Evolutionary conservation across 441 rosid genomes (phyloP), one percentile per base, ranked within the genome.

Genomic region (Euphorbia celastroides): DNA sequence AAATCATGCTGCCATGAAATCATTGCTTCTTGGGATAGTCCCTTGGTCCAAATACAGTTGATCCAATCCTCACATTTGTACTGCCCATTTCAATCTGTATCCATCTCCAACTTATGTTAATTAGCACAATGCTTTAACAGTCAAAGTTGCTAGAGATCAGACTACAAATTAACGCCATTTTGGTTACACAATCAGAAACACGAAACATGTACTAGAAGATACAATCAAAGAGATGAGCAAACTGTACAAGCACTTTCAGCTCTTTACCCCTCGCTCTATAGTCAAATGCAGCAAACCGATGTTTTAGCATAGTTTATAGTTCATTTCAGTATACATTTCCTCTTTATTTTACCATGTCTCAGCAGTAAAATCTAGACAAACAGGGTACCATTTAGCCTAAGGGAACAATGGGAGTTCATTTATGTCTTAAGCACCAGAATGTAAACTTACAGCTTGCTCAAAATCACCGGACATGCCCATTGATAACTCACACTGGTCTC

Each of bases 401-500:
- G 7, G 66, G 20, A 23, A 19, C 58, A 22, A 31, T 4, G 10
- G 13, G 16, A 52, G 8, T 32, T 32, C 26, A n/a, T 51, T 52
- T 8, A 11, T 52, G 32, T 52, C 13, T 64, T 22, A 44, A n/a
- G 2, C 16, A 23, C 12, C 4, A 48, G 27, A 67, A 57, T n/a
- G 0, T 34, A 20, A 51, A 41, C 77, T 73, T 80, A 90, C 97
- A 36, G 97, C 98, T 84, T 74, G 83, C 84, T 90, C 96, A 67
- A 86, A 92, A 75, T 90, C 98, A 68, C 88, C 80, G 0, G 97
- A 92, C 98, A 92, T 92, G 74, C 96, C 96, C 95, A 89, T 92
- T 7, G 98, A 89, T 50, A 92, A 80, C 78, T 90, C 97, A 63
- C 88, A 88, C 27, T 81, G 77, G 65, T 83, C 85, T 84, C 83